These are phyloP conservation scores for Pezicula neosporulosa DNA, from an alignment of 2,329 filamentous ascomycete species.

Conservation along the genomic window DNA sequence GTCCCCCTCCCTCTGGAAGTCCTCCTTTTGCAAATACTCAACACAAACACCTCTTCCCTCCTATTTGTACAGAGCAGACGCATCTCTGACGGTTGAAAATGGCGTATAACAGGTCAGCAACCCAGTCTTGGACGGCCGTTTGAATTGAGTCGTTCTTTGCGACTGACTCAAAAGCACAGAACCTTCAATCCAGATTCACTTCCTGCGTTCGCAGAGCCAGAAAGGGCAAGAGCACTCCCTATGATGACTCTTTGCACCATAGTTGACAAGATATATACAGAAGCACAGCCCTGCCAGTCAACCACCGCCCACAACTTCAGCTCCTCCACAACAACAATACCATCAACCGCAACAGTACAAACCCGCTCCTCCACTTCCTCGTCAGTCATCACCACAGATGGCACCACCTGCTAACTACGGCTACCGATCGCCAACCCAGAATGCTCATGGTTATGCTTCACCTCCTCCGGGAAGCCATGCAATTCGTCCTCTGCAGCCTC, in stretches of 20 bases:
- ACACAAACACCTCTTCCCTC: neutral
- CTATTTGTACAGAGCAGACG: neutral
- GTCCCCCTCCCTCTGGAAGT: neutral
- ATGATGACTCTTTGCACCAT: neutral
- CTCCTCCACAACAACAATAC: constrained; percentile 20
- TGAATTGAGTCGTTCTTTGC: too few relatives aligned
- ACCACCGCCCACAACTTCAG: constrained; percentile 36
- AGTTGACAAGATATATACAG: constrained; percentile 6
- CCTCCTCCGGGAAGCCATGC: constrained; percentile 37
- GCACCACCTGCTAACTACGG: constrained; percentile 19
- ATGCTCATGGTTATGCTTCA: constrained; percentile 37
- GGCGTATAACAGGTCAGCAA: constrained; percentile 72
- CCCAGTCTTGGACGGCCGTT: too few relatives aligned
- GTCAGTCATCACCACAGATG: constrained; percentile 21
- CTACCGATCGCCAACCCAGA: constrained; percentile 30
- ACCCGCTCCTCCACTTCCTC: constrained; percentile 26
- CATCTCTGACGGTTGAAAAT: constrained; percentile 45
- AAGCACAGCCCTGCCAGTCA: constrained; percentile 42
- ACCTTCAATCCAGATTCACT: constrained; percentile 92
- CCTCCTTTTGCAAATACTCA: neutral
- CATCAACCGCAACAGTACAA: constrained; percentile 21
- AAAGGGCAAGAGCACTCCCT: constrained; percentile 30
- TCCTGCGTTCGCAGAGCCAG: constrained; percentile 66
- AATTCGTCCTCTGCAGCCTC: constrained; percentile 35
- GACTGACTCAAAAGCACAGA: constrained; percentile 24